Conservation (phyloP, 2,329 filamentous ascomycete species). For the Daldinia sp. region DNA sequence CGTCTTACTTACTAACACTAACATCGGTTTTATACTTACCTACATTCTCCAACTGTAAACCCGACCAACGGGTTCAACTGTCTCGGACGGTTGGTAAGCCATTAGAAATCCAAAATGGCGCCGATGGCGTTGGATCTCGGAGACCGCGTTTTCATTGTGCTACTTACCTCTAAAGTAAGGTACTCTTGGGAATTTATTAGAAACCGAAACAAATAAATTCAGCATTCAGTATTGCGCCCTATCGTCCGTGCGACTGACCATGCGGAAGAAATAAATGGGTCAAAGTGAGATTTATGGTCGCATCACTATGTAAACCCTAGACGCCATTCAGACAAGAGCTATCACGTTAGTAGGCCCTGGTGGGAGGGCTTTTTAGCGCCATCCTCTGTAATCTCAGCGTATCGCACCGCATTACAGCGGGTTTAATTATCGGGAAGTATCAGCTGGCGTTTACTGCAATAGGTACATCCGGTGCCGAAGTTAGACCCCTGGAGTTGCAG, state of each 20-base stretch:
- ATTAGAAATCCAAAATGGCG: conserved; percentile 8
- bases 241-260: conserved; percentile 5
- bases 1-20: background rate
- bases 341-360: background rate
- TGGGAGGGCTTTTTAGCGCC: conserved; percentile 2
- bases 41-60: background rate
- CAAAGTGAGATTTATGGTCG: conserved; percentile 10
- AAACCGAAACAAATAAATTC: background rate
- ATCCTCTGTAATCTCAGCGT: conserved; percentile 13
- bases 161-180: too few relatives aligned
- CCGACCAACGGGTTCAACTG: background rate
- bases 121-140: conserved; percentile 14
- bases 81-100: conserved; percentile 14
- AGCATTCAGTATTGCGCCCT: conserved; percentile 4
- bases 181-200: too few relatives aligned
- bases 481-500: conserved; percentile 21
- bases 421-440: conserved; percentile 18
- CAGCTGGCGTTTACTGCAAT: conserved; percentile 12
- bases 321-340: conserved; percentile 2
- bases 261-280: background rate
- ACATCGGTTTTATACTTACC: background rate
- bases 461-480: conserved; percentile 15
- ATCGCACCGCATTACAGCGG: conserved; percentile 17
- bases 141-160: conserved; percentile 5
- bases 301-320: conserved; percentile 4